Conservation (phyloP, 2,329 filamentous ascomycete species). For the Eutypa lata region DNA sequence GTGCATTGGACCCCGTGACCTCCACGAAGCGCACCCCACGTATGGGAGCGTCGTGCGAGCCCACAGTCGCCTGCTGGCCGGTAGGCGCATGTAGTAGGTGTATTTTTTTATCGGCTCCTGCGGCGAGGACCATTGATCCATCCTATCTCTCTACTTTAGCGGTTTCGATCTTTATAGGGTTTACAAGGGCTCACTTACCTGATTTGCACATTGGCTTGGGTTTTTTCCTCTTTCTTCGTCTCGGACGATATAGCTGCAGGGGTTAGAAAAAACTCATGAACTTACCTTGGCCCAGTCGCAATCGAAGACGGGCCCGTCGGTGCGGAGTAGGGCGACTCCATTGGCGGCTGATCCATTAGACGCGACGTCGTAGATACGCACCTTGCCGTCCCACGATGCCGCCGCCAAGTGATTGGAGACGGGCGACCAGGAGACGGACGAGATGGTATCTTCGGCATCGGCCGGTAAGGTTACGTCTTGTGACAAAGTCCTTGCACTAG, state of each 20-base stretch:
- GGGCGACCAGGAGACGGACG: slow-evolving; percentile 33
- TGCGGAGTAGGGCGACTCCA: slow-evolving; percentile 19
- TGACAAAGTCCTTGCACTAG: background rate
- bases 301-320: slow-evolving; percentile 27
- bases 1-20: slow-evolving; percentile 15
- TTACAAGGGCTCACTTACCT: slow-evolving; percentile 23
- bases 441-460: slow-evolving; percentile 32
- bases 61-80: slow-evolving; percentile 22
- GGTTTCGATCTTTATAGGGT: slow-evolving; percentile 1
- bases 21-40: slow-evolving; percentile 31
- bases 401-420: slow-evolving; percentile 29
- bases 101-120: slow-evolving; percentile 28
- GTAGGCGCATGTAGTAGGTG: slow-evolving; percentile 28
- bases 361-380: slow-evolving; percentile 33
- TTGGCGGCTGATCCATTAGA: slow-evolving; percentile 14
- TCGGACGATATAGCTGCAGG: slow-evolving; percentile 15
- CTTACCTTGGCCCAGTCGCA: slow-evolving; percentile 38
- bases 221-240: slow-evolving; percentile 11
- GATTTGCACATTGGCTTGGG: slow-evolving; percentile 18
- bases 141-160: slow-evolving; percentile 22
- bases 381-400: slow-evolving; percentile 33
- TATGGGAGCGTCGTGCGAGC: slow-evolving; percentile 29
- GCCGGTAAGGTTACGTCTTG: slow-evolving; percentile 22
- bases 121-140: slow-evolving; percentile 28
- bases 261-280: slow-evolving; percentile 26